A percentile compares a stretch with the other conserved stretches of the same genome.
Conservation (phyloP, 2,329 filamentous ascomycete species). For the Aspergillus sp. region DNA sequence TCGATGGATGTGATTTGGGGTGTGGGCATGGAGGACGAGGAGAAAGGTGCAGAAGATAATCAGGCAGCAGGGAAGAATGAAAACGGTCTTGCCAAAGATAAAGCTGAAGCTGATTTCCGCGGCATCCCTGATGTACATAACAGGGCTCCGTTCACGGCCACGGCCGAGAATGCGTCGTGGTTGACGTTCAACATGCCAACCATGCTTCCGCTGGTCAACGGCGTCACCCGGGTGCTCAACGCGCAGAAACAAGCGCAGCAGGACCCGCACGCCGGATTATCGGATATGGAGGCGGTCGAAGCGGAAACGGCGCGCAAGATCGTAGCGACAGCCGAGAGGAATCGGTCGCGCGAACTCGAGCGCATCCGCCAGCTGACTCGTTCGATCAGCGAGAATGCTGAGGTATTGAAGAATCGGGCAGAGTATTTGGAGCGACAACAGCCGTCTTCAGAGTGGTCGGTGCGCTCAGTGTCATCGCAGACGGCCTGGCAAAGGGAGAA, state of each 20-base stretch:
- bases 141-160: conserved; percentile 2
- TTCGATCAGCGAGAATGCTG: conserved; percentile 10
- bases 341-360: conserved; percentile 13
- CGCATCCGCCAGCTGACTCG: conserved; percentile 8
- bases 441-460: background rate
- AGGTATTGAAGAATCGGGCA: conserved; percentile 9
- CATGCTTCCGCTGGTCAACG: conserved; percentile 17
- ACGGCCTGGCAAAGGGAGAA: too few relatives aligned
- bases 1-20: conserved; percentile 15
- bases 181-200: conserved; percentile 10
- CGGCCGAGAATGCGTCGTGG: conserved; percentile 18
- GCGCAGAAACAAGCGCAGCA: conserved; percentile 9
- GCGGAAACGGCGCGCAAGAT: conserved; percentile 14
- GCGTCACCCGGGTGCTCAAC: conserved; percentile 12
- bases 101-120: background rate
- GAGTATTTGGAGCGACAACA: conserved; percentile 4
- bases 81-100: background rate
- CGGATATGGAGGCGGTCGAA: conserved; percentile 14
- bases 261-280: conserved; percentile 6
- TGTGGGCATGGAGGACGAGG: too few relatives aligned
- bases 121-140: too few relatives aligned
- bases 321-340: conserved; percentile 11
- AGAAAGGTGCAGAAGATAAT: too few relatives aligned
- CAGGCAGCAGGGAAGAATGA: too few relatives aligned
- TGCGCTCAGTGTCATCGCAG: background rate